These are phyloP conservation scores for Penicillium sp. DNA, from an alignment of 2,329 filamentous ascomycete species.

Conservation along the genomic window DNA sequence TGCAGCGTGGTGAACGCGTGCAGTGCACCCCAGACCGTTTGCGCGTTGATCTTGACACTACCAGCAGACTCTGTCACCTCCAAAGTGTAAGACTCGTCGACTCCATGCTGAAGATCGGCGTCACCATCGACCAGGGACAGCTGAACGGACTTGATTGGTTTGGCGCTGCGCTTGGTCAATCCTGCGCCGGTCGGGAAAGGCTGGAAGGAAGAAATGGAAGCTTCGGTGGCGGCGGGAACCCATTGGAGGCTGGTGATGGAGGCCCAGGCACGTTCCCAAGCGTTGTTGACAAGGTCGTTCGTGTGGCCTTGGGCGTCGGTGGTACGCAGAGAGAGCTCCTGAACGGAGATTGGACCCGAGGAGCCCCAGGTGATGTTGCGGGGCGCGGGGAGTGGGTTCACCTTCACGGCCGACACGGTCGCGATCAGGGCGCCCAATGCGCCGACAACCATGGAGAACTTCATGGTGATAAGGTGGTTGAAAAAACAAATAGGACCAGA, in stretches of 20 bases:
- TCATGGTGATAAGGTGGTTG: slow-evolving; percentile 24
- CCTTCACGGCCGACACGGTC: slow-evolving; percentile 47
- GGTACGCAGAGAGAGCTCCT: slow-evolving; percentile 40
- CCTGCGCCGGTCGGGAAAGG: slow-evolving; percentile 50
- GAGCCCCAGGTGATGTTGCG: slow-evolving; percentile 54
- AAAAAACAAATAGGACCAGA: neutral
- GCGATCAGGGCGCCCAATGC: slow-evolving; percentile 36
- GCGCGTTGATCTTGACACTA: slow-evolving; percentile 47
- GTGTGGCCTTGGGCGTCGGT: slow-evolving; percentile 25
- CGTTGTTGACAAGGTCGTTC: slow-evolving; percentile 43
- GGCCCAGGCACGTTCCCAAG: slow-evolving; percentile 52
- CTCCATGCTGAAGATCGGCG: slow-evolving; percentile 55
- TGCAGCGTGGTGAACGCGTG: slow-evolving; percentile 60
- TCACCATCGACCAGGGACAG: slow-evolving; percentile 48
- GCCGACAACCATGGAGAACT: slow-evolving; percentile 25
- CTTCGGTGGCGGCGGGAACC: slow-evolving; percentile 55
- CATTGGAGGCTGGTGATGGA: slow-evolving; percentile 53
- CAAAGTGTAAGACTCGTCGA: slow-evolving; percentile 58
- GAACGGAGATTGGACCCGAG: slow-evolving; percentile 50
- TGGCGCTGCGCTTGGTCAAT: slow-evolving; percentile 30
- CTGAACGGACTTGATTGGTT: slow-evolving; percentile 44
- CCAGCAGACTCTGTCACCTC: slow-evolving; percentile 42
- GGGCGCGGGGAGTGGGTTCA: slow-evolving; percentile 57
- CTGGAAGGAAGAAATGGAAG: slow-evolving; percentile 51
- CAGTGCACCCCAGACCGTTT: slow-evolving; percentile 56